These are phyloP conservation scores for Hanseniaspora osmophila DNA, from an alignment of 805 yeast genomes.

Conservation along the genomic window DNA sequence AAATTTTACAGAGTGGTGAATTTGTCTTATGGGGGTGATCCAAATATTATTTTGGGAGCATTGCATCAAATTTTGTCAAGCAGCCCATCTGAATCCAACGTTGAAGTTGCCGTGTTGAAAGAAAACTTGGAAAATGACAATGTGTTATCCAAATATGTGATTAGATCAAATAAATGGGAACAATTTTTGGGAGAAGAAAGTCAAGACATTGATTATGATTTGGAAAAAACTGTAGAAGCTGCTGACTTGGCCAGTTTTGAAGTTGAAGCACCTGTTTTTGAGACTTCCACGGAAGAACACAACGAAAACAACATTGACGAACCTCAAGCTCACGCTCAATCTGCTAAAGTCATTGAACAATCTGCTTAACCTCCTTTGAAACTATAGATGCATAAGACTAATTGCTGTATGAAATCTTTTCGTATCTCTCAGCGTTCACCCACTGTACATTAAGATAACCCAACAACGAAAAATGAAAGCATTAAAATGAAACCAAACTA, in stretches of 20 bases:
- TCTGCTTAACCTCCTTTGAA: not conserved
- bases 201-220: not conserved
- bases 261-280: not conserved
- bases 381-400: too few relatives aligned
- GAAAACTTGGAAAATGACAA: not conserved
- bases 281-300: not conserved
- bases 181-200: slow-evolving; percentile 5
- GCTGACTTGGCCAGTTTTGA: not conserved
- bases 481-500: too few relatives aligned
- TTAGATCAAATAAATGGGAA: slow-evolving; percentile 20
- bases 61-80: slow-evolving; percentile 16
- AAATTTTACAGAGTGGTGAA: slow-evolving; percentile 58
- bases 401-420: too few relatives aligned
- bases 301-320: not conserved
- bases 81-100: slow-evolving; percentile 1
- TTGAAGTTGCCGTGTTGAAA: slow-evolving; percentile 3
- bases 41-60: slow-evolving; percentile 17
- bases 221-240: not conserved
- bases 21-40: slow-evolving; percentile 34
- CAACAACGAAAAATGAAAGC: too few relatives aligned
- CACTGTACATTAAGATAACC: too few relatives aligned
- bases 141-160: slow-evolving; percentile 13
- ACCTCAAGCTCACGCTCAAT: not conserved
- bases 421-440: too few relatives aligned
- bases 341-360: not conserved